Base-by-base conservation (phyloP, 2,329 filamentous ascomycete species). In the Diaporthe nobilis region DNA sequence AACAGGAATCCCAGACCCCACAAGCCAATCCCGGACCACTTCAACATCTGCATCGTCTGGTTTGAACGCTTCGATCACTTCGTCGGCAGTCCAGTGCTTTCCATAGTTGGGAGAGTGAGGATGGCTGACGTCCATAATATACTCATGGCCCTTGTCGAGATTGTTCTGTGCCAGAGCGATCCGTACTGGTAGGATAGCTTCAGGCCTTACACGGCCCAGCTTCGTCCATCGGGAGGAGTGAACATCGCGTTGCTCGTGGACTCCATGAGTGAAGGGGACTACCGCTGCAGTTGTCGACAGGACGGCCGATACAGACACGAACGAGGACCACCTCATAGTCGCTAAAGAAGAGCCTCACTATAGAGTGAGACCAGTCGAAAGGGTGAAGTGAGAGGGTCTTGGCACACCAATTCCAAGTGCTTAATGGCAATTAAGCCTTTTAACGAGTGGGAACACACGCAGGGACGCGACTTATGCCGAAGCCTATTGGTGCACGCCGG, bases 41-140 rank as follows among this genome's bases (percentile, higher is more conserved):
- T 82, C 79, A 22, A 83, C 79, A 37, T 80, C 80, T 31, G 81
- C 79, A 58, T 79, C 71, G 28, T 77, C 47, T 4, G 84, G 85
- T 44, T 82, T 81, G 70, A 85, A 85, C 74, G 83, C 80, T 22
- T 85, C 80, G 71, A 81, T 79, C 44, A 85, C 82, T 68, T 85
- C 81, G 34, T 82, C 78, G 9, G 81, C 72, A 20, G 80, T 83
- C 80, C 83, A 82, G 76, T 85, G 82, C 65, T 85, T 83, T 44
- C 85, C 85, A 73, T 83, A 86, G 44, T 83, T 82, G 10, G 77
- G 42, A 1, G 81, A 82, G 15, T 75, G 61, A 5, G 81, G 81
- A 63, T 82, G 77, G 22, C 81, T 81, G 37, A 82, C 79, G 25
- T 80, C 78, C 76, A 81, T 79, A 31, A 82, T 75, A 63, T 78